A percentile compares a stretch with the other conserved stretches of the same genome.
Evolutionary conservation across 2,329 filamentous ascomycete genomes (phyloP).

Genomic region (Elsinoe perseae): DNA sequence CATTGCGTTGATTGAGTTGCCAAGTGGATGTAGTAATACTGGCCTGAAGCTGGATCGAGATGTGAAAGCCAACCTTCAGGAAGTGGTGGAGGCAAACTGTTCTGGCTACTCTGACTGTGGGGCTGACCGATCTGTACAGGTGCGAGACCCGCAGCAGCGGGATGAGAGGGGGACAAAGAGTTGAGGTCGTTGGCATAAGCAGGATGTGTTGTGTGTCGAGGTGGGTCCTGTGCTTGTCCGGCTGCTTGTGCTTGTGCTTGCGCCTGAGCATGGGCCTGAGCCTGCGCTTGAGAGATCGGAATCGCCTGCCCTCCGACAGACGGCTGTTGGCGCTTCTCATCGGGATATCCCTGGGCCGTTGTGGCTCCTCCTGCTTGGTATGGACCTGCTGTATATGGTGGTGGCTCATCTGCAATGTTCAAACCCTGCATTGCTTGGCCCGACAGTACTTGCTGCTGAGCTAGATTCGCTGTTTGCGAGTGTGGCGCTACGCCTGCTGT

Average conservation of each 20-base stretch:
- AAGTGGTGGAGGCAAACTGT: constrained; percentile 80
- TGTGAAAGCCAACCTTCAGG: constrained; percentile 98
- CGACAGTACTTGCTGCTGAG: constrained; percentile 34
- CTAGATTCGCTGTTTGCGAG: constrained; percentile 26
- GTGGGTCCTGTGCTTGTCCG: constrained; percentile 21
- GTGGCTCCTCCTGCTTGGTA: constrained; percentile 35
- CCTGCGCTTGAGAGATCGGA: constrained; percentile 23
- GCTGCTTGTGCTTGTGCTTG: constrained; percentile 25
- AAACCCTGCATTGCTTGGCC: constrained; percentile 69
- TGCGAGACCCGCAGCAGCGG: constrained; percentile 28
- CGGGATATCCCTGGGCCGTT: constrained; percentile 56
- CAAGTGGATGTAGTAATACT: constrained; percentile 98
- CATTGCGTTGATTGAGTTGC: constrained; percentile 94
- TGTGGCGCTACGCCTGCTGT: constrained; percentile 18
- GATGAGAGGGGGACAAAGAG: constrained; percentile 26
- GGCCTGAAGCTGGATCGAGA: constrained; percentile 86
- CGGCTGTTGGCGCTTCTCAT: constrained; percentile 61
- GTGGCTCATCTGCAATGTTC: constrained; percentile 72
- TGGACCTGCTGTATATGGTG: constrained; percentile 80
- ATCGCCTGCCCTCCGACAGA: constrained; percentile 31
- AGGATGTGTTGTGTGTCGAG: constrained; percentile 55
- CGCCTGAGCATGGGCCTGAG: constrained; percentile 24
- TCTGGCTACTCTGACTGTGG: constrained; percentile 32
- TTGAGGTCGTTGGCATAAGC: constrained; percentile 77
- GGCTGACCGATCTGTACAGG: constrained; percentile 36